Evolutionary conservation across 177 flowering plant species (phyloP), one percentile per base, ranked within the genome.

Genomic region (Vitis hybrid): DNA sequence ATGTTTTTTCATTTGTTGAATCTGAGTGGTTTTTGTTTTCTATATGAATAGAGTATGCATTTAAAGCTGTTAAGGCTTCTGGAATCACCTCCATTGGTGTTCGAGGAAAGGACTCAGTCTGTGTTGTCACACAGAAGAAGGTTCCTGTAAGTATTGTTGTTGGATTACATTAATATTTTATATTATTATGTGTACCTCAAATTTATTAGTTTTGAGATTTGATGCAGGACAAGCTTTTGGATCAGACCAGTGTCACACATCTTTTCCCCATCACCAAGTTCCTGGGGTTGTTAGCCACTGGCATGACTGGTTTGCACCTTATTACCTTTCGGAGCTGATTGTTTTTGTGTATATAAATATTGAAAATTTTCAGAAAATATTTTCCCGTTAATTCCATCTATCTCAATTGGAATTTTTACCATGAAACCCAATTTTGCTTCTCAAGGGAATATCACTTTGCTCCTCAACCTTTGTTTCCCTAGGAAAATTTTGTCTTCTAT

Each of bases 191-290:
- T 1, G 70, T 39, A 39, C 45, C 14, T 64, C 51, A n/a, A 49
- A 56, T 61, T 56, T 48, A 8, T 54, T 6, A 8, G 39, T 56
- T 39, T 23, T 70, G 10, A 8, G n/a, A 45, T 73, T 63, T 48
- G 61, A 51, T 76, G 74, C 85, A 90, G 97, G 98, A 93, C 88
- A 93, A 95, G 87, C 92, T 95, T 23, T 83, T 95, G 97, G 98
- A 95, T 85, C 93, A 91, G 80, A 86, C 94, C 3, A 93, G 97
- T 79, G 97, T 95, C 2, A 74, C 97, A 0, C 98, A 91, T 81
- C 88, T 93, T 62, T 95, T 95, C 72, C 84, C 91, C 15, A 83
- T 95, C 63, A 95, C 97, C 6, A 93, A 93, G 86, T 87, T 65
- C 70, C 86, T 92, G 68, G 99, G 99, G 12, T 65, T 95, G 73